Conservation (phyloP, 805 yeast genomes). For the Candida palmyrensis region DNA sequence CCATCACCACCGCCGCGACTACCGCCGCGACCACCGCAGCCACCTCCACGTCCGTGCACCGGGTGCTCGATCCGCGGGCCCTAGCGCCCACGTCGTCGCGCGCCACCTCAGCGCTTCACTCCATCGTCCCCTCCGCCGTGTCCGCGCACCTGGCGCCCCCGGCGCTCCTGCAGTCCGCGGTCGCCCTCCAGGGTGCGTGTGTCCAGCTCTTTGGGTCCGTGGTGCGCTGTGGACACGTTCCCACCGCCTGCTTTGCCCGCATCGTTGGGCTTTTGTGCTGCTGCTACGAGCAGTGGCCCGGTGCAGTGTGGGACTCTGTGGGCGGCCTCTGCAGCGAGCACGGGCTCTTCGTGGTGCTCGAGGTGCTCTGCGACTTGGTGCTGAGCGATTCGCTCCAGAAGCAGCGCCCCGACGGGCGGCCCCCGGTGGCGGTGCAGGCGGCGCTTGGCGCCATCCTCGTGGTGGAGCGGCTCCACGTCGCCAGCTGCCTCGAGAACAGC, state of each 20-base stretch:
- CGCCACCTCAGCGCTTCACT: too few relatives aligned
- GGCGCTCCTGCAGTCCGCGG: too few relatives aligned
- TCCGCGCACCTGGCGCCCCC: too few relatives aligned
- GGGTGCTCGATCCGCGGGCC: too few relatives aligned
- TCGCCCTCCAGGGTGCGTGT: too few relatives aligned
- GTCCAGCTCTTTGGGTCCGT: conserved; percentile 39
- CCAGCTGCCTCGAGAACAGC: not conserved
- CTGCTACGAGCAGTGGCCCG: conserved; percentile 17
- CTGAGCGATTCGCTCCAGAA: conserved; percentile 5
- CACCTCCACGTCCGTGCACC: too few relatives aligned
- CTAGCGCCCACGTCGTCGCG: too few relatives aligned
- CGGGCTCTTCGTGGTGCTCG: conserved; percentile 21
- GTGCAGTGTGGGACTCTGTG: conserved; percentile 33
- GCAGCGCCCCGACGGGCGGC: not conserved
- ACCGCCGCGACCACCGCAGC: too few relatives aligned
- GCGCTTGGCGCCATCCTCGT: conserved; percentile 11
- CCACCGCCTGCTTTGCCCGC: conserved; percentile 29
- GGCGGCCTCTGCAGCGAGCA: conserved; percentile 32
- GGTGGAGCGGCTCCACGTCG: conserved; percentile 8
- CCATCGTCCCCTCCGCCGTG: too few relatives aligned
- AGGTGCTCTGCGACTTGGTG: conserved; percentile 15
- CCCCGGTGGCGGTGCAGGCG: not conserved
- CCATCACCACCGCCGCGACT: too few relatives aligned
- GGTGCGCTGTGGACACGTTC: conserved; percentile 43
- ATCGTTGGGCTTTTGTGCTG: conserved; percentile 45